Evolutionary conservation across 2,329 filamentous ascomycete species (phyloP).

Genomic region (Colletotrichum orbiculare): DNA sequence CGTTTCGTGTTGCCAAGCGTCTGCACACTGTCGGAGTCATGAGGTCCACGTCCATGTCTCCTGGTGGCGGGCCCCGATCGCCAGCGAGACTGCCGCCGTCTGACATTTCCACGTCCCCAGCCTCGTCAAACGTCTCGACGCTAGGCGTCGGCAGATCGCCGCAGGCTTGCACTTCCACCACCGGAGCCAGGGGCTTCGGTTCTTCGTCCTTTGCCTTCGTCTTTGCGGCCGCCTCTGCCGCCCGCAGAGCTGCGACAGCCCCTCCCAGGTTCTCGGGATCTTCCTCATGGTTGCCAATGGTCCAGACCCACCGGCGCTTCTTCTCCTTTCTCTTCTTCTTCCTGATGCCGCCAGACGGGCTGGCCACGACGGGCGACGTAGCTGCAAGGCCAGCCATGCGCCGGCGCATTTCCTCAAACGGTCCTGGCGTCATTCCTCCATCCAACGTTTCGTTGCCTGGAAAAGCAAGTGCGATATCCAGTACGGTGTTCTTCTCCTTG

Average conservation of each 20-base stretch:
- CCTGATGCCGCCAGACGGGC: conserved; percentile 57
- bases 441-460: conserved; percentile 66
- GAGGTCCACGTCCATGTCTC: conserved; percentile 49
- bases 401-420: conserved; percentile 72
- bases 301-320: conserved; percentile 75
- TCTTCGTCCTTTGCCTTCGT: conserved; percentile 30
- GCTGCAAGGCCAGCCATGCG: conserved; percentile 62
- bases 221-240: conserved; percentile 43
- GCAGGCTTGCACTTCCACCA: conserved; percentile 21
- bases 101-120: conserved; percentile 61
- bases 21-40: conserved; percentile 52
- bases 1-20: conserved; percentile 22
- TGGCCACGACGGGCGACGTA: conserved; percentile 46
- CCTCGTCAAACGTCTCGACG: conserved; percentile 50
- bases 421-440: conserved; percentile 71
- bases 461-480: conserved; percentile 64
- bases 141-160: conserved; percentile 54
- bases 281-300: conserved; percentile 66
- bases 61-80: conserved; percentile 43
- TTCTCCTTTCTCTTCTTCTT: conserved; percentile 68
- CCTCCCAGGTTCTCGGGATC: conserved; percentile 56
- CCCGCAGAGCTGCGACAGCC: conserved; percentile 54
- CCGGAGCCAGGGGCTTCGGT: conserved; percentile 13
- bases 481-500: conserved; percentile 51
- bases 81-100: conserved; percentile 55